phyloP scores from a whole-genome alignment of 2,329 filamentous ascomycete genomes.

The Trichoderma oligosporum region DNA sequence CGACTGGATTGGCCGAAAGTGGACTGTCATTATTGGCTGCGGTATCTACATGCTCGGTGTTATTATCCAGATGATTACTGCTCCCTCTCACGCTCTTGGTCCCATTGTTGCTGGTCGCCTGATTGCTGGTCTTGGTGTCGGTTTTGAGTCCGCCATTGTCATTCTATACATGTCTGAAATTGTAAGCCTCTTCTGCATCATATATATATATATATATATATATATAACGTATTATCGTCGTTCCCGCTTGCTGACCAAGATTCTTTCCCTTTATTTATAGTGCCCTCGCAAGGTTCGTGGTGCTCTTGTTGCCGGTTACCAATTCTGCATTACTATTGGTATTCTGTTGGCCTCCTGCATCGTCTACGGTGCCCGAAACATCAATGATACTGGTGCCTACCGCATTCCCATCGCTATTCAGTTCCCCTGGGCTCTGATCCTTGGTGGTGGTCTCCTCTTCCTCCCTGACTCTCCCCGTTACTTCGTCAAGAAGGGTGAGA shows the following conservation, averaged over 20 bases:
- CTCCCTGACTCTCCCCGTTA: constrained; percentile 84
- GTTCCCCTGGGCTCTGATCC: constrained; percentile 74
- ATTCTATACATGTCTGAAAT: constrained; percentile 89
- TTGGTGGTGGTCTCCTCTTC: constrained; percentile 66
- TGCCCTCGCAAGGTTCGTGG: constrained; percentile 69
- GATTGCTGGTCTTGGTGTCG: constrained; percentile 72
- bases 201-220: too few species aligned
- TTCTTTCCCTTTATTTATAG: constrained; percentile 22
- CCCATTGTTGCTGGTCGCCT: constrained; percentile 70
- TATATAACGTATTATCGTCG: too few species aligned
- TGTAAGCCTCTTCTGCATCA: constrained; percentile 39
- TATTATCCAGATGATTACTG: constrained; percentile 59
- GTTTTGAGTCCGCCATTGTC: constrained; percentile 75
- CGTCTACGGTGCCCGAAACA: constrained; percentile 65
- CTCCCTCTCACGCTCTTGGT: constrained; percentile 46
- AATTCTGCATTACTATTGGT: constrained; percentile 79
- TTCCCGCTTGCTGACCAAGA: background rate
- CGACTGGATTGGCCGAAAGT: constrained; percentile 70
- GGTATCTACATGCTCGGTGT: constrained; percentile 66
- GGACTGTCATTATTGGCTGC: constrained; percentile 69
- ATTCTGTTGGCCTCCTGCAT: constrained; percentile 71
- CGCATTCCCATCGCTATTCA: constrained; percentile 79
- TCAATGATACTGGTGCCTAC: constrained; percentile 62
- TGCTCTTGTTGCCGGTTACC: constrained; percentile 75
- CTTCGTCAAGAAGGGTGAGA: constrained; percentile 73